phyloP scores from a whole-genome alignment of 2,329 filamentous ascomycete species.

The Thelonectria olida region DNA sequence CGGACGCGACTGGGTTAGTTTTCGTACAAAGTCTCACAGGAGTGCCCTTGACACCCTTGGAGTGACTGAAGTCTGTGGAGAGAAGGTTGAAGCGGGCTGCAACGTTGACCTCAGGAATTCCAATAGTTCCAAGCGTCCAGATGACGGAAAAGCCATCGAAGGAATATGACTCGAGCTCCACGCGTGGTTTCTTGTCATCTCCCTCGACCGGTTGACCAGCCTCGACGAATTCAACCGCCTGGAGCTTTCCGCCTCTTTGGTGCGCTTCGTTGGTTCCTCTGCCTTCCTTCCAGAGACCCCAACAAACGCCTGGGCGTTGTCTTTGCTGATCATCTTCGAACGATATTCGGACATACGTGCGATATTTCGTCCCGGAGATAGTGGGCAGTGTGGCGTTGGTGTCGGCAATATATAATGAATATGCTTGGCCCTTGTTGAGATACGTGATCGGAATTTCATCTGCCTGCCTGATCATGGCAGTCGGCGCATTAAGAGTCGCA shows the following conservation, averaged over 20 bases:
- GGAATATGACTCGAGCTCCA: slow-evolving; percentile 79
- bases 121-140: slow-evolving; percentile 80
- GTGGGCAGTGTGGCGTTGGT: slow-evolving; percentile 70
- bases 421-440: slow-evolving; percentile 96
- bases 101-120: slow-evolving; percentile 80
- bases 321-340: slow-evolving; percentile 97
- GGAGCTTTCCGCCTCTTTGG: slow-evolving; percentile 88
- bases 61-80: slow-evolving; percentile 98
- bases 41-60: slow-evolving; percentile 97
- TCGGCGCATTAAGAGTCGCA: slow-evolving; percentile 89
- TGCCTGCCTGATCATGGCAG: slow-evolving; percentile 90
- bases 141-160: slow-evolving; percentile 94
- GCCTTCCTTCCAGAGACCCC: slow-evolving; percentile 94
- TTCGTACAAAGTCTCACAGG: slow-evolving; percentile 93
- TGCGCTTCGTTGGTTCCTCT: slow-evolving; percentile 96
- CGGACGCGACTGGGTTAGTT: slow-evolving; percentile 74
- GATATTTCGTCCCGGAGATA: slow-evolving; percentile 74
- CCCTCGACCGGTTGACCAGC: slow-evolving; percentile 66
- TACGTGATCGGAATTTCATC: slow-evolving; percentile 98
- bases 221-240: slow-evolving; percentile 94
- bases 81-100: slow-evolving; percentile 98
- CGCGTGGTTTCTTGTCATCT: slow-evolving; percentile 72
- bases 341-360: slow-evolving; percentile 92
- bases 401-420: slow-evolving; percentile 85
- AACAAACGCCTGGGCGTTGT: slow-evolving; percentile 81